Evolutionary conservation across 345 rosid genomes (phyloP), one percentile per base, ranked within the genome.

Genomic region (Capsella bursapastoris): DNA sequence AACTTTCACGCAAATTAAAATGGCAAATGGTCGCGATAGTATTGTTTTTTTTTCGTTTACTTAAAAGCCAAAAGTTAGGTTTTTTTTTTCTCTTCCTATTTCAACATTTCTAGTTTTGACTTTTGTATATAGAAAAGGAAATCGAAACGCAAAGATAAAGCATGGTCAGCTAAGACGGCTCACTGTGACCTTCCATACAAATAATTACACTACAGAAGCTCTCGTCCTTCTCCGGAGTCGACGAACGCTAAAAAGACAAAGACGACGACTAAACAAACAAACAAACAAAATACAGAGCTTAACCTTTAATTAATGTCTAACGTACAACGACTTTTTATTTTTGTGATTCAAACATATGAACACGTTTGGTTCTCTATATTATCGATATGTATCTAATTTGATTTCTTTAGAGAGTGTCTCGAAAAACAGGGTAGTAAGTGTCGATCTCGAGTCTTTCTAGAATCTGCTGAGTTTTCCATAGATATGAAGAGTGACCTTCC

Each of bases 401-500:
- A 15, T 44, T 48, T 45, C 4, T 40, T 57, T 50, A 77, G 27
- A 65, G 62, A 22, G 80, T 47, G 84, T 70, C 82, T 27, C 72
- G 84, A 61, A 86, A 94, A 74, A 88, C 88, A 45, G 96, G 96
- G 72, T 81, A 92, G 70, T 86, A 95, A 8, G 88, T 78, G 51
- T 92, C 98, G 75, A 92, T 80, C 44, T 95, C 99, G 58, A 95
- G 97, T 50, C 79, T 87, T 35, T 88, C 94, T 70, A 94, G 70
- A 47, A 94, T 86, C 81, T 82, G 80, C 67, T 84, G 81, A 0
- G 99, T 85, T 3, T 87, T 85, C 97, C 97, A 90, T 11, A 95
- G 78, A 75, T 95, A 92, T 9, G 99, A 87, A 37, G 97, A 84
- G 81, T 95, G 99, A 55, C 99, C 99, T 78, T 90, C 92, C 9